Conservation (phyloP, 345 rosid species). For the Citropsis articulata region DNA sequence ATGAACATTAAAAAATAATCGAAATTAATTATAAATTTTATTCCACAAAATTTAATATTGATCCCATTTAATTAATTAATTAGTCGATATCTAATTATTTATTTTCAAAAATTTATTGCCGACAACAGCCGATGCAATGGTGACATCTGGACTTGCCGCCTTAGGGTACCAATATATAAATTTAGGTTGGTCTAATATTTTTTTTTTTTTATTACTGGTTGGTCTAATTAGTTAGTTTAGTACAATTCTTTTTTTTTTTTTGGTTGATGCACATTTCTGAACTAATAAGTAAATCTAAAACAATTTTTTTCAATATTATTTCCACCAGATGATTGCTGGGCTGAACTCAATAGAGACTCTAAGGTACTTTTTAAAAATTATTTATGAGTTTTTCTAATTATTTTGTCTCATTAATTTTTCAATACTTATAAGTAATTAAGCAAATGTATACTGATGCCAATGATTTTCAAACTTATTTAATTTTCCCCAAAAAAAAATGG, state of each 20-base stretch:
- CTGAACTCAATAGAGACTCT: constrained; percentile 39
- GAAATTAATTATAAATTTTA: background rate
- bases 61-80: too few species aligned
- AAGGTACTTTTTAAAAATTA: constrained; percentile 13
- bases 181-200: constrained; percentile 2
- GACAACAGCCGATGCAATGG: constrained; percentile 44
- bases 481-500: background rate
- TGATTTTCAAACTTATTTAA: background rate
- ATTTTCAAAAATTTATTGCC: background rate
- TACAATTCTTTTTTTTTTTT: background rate
- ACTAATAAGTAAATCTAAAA: background rate
- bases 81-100: background rate
- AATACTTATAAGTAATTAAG: background rate
- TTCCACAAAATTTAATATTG: background rate
- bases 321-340: constrained; percentile 50
- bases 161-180: constrained; percentile 46
- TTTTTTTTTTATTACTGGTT: background rate
- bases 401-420: background rate
- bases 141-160: constrained; percentile 43
- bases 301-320: background rate
- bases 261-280: background rate
- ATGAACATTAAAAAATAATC: background rate
- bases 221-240: background rate
- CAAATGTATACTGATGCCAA: background rate
- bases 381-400: background rate